A percentile compares a stretch with the other conserved stretches of the same genome.
These are phyloP conservation scores for Arthrobotrys iridis DNA, from an alignment of 2,329 filamentous ascomycete genomes.

Conservation along the genomic window DNA sequence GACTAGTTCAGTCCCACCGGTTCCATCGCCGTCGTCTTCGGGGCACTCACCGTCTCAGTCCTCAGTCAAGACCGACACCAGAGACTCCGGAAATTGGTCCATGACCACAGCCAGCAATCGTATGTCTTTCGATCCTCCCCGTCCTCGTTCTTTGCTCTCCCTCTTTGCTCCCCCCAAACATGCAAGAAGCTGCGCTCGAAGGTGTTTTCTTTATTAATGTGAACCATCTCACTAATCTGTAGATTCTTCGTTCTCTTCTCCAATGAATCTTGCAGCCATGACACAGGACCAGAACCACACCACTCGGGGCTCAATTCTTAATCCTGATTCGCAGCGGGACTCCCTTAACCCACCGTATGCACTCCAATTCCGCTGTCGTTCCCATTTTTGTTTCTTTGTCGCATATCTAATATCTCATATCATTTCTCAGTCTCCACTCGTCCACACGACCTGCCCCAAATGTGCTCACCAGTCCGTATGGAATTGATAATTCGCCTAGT, in stretches of 20 bases:
- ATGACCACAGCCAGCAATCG: conserved; percentile 58
- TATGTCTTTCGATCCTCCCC: conserved; percentile 38
- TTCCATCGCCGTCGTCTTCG: conserved; percentile 46
- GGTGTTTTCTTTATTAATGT: conserved; percentile 23
- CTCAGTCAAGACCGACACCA: conserved; percentile 54
- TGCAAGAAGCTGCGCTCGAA: neutral
- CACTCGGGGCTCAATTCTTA: conserved; percentile 46
- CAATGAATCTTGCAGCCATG: conserved; percentile 58
- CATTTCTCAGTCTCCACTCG: conserved; percentile 56
- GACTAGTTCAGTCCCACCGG: conserved; percentile 45
- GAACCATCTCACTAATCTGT: conserved; percentile 44
- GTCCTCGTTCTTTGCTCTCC: neutral
- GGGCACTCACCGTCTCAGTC: conserved; percentile 52
- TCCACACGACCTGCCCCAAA: conserved; percentile 54
- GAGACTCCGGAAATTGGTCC: conserved; percentile 59
- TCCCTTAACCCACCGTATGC: conserved; percentile 56
- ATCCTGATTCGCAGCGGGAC: conserved; percentile 50
- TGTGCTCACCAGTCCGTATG: conserved; percentile 54
- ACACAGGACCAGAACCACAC: conserved; percentile 51
- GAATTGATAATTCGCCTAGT: conserved; percentile 56
- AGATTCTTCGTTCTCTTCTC: conserved; percentile 56
- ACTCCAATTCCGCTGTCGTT: conserved; percentile 23
- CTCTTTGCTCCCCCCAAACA: neutral
- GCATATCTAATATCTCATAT: conserved; percentile 53
- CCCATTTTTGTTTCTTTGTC: conserved; percentile 22